Base-by-base conservation (phyloP, 495 filamentous ascomycete species). In the Margaritispora aquatica region DNA sequence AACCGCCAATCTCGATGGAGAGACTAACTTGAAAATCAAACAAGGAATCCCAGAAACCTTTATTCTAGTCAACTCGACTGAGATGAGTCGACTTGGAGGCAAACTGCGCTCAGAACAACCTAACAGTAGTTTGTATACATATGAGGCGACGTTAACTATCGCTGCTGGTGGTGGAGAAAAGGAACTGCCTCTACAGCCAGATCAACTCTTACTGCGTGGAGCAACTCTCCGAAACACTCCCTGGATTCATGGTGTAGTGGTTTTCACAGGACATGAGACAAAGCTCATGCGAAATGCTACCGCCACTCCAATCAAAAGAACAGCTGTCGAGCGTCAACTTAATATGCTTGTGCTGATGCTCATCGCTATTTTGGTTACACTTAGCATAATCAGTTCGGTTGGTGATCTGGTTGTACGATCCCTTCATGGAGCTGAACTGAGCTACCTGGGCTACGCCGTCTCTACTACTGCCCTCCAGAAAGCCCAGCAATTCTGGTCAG, bases 281-380 rank as follows among this genome's bases (percentile, higher is more conserved):
- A 99, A 99, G 71, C 78, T 99, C 65, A 97, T 99, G 95, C 84
- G 95, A 58, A 99, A 99, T 70, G 95, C 95, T 26, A 97, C 93
- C 9, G 95, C 95, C 13, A 88, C 95, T 1, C 94, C 95, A 34
- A 97, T 99, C 71, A 99, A 99, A 77, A 86, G 90, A 51, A 99
- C 95, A 5, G 90, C 90, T 38, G 94, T 99, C 5, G 95, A 97
- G 71, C 83, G 85, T 41, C 88, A 90, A 75, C 86, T 99, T 41
- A 99, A 99, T 70, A 80, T 87, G 54, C 89, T 97, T 57, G 96
- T 99, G 59, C 74, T 97, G 55, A 88, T 94, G 77, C 80, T 99
- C 26, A 85, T 96, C 49, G 82, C 74, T 54, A 92, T 99, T 67
- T 82, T 99, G 13, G 71, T 99, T 41, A 76, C 76, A 26, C 84